A percentile compares a stretch with the other conserved stretches of the same genome.
Evolutionary conservation across 1,284 basidiomycete genomes (phyloP).

Genomic region (Gomphus bonarii): DNA sequence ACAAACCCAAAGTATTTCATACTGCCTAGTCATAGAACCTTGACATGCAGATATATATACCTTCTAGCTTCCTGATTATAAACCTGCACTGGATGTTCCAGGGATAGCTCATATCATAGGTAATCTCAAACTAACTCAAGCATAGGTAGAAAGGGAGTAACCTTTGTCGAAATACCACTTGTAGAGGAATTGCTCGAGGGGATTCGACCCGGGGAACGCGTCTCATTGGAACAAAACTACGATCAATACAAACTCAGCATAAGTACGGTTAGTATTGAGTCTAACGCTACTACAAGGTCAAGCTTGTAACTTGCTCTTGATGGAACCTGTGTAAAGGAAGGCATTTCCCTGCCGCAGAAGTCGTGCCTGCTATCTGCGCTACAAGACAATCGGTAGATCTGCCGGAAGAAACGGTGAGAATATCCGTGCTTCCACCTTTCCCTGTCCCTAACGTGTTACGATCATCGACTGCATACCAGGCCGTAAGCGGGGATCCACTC

Average conservation of each 20-base stretch:
- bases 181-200: background rate
- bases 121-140: no score
- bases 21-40: no score
- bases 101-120: no score
- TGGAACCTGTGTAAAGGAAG: background rate
- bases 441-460: background rate
- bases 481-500: background rate
- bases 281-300: background rate
- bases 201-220: background rate
- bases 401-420: background rate
- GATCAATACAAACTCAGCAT: background rate
- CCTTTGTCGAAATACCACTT: background rate
- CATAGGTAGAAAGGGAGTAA: background rate
- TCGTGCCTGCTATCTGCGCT: background rate
- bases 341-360: background rate
- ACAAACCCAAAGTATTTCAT: no score
- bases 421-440: constrained; percentile 4
- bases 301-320: background rate
- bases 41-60: no score
- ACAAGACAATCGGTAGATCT: background rate
- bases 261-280: background rate
- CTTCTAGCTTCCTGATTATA: no score
- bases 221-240: background rate
- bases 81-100: no score
- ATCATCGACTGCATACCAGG: background rate